Evolutionary conservation across 495 filamentous ascomycete species (phyloP), one percentile per base, ranked within the genome.

Genomic region (Xylaria curta): DNA sequence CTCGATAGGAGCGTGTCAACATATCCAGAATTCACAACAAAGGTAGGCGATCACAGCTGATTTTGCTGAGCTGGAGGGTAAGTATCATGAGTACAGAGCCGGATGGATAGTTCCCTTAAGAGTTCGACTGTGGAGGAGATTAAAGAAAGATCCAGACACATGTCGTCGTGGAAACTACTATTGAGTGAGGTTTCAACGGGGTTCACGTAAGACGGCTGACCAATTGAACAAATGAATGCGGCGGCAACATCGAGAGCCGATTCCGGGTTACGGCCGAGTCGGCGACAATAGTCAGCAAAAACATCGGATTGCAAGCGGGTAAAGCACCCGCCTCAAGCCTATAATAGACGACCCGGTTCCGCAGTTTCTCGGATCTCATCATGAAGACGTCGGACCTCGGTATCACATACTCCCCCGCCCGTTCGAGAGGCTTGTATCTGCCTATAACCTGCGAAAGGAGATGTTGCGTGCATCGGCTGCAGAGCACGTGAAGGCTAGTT

Each of bases 211-310:
- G 36, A 38, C 36, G 36, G 36, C 36, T 38, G 36, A 38, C 7
- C 1, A 38, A 38, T 1, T 38, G 36, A 38, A 38, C 36, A 38
- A 0, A 38, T 38, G 36, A 38, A 38, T 38, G 36, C 36, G 36
- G 36, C 6, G 36, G 8, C 36, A 38, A 8, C 6, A 38, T 38
- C 4, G 36, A 38, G 36, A 38, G 36, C 36, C 36, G 93, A 28
- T 82, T 87, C 8, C 86, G 88, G 26, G 91, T 95, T 68, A 84
- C 82, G 4, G 53, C 93, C n/a, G 91, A 93, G 77, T 85, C 91
- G 6, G 82, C 84, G 24, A 82, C 87, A 26, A 90, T 91, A 2
- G 87, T 95, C 17, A 81, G 85, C 5, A 85, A 82, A 2, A 91
- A 90, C 21, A 78, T 95, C 19, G 93, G 93, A 6, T 83, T 88